phyloP scores from a whole-genome alignment of 768 basidiomycete species.

The Trametes cingulata region DNA sequence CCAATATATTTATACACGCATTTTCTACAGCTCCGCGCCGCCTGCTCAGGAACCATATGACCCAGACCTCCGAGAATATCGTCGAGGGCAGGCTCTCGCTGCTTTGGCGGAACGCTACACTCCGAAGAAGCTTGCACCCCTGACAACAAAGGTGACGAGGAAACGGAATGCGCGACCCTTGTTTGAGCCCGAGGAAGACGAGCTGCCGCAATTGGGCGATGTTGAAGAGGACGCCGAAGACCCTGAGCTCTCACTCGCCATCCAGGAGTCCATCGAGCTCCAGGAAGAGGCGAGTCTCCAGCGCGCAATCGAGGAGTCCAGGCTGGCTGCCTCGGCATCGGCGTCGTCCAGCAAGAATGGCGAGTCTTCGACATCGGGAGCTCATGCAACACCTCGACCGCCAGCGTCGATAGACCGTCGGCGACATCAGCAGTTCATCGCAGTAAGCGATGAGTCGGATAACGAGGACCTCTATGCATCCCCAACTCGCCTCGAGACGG shows the following conservation, averaged over 20 bases:
- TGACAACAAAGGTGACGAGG: constrained; percentile 34
- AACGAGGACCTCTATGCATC: constrained; percentile 53
- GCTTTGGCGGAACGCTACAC: constrained; percentile 55
- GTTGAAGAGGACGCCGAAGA: constrained; percentile 50
- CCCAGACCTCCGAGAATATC: constrained; percentile 64
- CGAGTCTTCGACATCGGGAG: constrained; percentile 7
- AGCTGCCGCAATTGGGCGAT: constrained; percentile 29
- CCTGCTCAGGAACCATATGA: constrained; percentile 40
- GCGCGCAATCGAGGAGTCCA: constrained; percentile 34
- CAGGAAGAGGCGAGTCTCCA: constrained; percentile 33
- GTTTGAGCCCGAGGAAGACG: constrained; percentile 57
- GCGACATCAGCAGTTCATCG: constrained; percentile 5
- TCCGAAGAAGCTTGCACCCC: constrained; percentile 37
- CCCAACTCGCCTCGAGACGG: constrained; percentile 63
- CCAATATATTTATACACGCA: neutral
- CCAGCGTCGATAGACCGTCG: constrained; percentile 5
- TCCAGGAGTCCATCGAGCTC: constrained; percentile 59
- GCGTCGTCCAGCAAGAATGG: neutral
- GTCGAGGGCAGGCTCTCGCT: constrained; percentile 58
- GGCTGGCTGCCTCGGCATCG: neutral
- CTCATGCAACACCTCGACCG: neutral
- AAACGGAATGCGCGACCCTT: constrained; percentile 46
- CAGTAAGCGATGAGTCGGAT: constrained; percentile 22
- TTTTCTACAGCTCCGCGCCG: neutral
- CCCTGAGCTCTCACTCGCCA: constrained; percentile 55